Base-by-base conservation (phyloP, 768 basidiomycete genomes). In the Cystofilobasidium ferigula region DNA sequence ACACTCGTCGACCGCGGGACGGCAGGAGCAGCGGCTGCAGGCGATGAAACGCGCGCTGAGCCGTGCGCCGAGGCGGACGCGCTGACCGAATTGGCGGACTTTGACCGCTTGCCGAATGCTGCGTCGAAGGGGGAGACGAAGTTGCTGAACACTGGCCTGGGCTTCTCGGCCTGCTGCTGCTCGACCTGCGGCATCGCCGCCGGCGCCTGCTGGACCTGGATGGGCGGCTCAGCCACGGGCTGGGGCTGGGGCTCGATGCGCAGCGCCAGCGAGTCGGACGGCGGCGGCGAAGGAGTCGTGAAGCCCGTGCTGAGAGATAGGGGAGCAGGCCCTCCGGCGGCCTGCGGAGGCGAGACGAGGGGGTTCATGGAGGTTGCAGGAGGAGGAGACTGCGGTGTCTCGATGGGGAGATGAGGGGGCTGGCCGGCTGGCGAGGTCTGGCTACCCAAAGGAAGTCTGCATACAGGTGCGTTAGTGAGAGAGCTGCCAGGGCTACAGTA, bases 101-200 rank as follows among this genome's bases (percentile, higher is more conserved):
- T 67, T 3, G 64, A 67, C 20, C 64, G 43, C 30, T 61, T 67
- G 51, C 45, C 35, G 36, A 67, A 67, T 0, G 64, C 43, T 9
- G 43, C 64, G 47, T 67, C 64, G 28, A 67, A 67, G 10, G 59
- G 58, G 6, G 64, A 67, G 38, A 61, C 38, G 38, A 67, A 67
- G 22, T 42, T 34, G 48, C 61, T 61, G 28, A 30, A 10, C 12
- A 58, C 40, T 16, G 64, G 59, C 20, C 24, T 30, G 2, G 63
- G 35, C 30, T 28, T n/a, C n/a, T n/a, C n/a, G n/a, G n/a, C n/a
- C n/a, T n/a, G n/a, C n/a, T n/a, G n/a, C n/a, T n/a, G n/a, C n/a
- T n/a, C n/a, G n/a, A n/a, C n/a, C n/a, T n/a, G n/a, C n/a, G n/a
- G n/a, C n/a, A n/a, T n/a, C n/a, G n/a, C n/a, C n/a, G n/a, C n/a